Conservation (phyloP, 116 monocot genomes). For the Iris pallida region DNA sequence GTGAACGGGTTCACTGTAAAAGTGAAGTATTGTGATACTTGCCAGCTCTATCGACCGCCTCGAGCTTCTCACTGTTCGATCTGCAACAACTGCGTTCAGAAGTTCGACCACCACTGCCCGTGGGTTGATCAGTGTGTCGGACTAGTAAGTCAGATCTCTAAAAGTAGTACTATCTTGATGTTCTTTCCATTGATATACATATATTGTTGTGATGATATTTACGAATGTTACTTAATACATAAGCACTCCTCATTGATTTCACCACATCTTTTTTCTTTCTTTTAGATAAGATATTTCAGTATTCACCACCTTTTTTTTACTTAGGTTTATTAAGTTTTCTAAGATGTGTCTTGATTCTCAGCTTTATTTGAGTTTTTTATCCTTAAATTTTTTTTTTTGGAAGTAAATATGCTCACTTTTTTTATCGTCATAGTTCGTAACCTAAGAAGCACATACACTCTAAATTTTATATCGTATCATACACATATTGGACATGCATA, state of each 20-base stretch:
- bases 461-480: too few relatives aligned
- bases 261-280: not conserved
- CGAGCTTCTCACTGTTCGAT: conserved; percentile 89
- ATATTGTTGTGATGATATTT: not conserved
- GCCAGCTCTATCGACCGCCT: conserved; percentile 80
- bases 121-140: conserved; percentile 99
- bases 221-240: not conserved
- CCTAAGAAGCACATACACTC: too few relatives aligned
- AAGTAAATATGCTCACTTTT: too few relatives aligned
- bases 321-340: too few relatives aligned
- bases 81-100: conserved; percentile 96
- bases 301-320: too few relatives aligned
- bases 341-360: too few relatives aligned
- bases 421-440: too few relatives aligned
- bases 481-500: too few relatives aligned
- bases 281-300: too few relatives aligned
- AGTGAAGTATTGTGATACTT: conserved; percentile 94
- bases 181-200: not conserved
- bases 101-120: conserved; percentile 98
- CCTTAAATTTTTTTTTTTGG: too few relatives aligned
- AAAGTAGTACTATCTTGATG: not conserved
- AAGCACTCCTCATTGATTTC: not conserved
- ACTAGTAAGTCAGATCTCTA: conserved; percentile 51
- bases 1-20: conserved; percentile 63
- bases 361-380: too few relatives aligned